Percentiles rank a stretch among this genome's conserved stretches.
These are phyloP conservation scores for Solanum rostratum DNA, from an alignment of 257 asterid species.

Conservation along the genomic window DNA sequence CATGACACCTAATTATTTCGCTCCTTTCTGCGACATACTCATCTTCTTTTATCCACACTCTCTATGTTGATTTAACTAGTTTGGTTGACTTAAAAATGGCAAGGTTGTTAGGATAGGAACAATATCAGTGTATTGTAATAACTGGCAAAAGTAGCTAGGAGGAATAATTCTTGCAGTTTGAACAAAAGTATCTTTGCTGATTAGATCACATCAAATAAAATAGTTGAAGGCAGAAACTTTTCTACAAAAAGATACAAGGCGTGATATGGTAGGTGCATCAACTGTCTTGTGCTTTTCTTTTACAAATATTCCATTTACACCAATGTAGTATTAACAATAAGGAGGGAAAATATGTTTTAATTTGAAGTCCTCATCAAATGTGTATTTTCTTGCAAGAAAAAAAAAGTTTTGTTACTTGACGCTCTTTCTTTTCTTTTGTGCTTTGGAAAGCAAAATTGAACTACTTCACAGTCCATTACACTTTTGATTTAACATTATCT, in stretches of 20 bases:
- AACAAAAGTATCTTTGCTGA: background rate
- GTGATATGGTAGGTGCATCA: background rate
- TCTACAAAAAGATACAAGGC: background rate
- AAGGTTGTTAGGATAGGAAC: background rate
- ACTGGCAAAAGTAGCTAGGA: background rate
- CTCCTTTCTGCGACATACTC: too few species aligned
- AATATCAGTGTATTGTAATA: background rate
- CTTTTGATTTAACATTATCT: background rate
- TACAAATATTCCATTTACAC: background rate
- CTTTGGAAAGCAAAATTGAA: background rate
- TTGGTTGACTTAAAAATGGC: background rate
- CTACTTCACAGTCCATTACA: background rate
- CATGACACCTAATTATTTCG: too few species aligned
- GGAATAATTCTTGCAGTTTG: background rate
- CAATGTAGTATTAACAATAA: background rate
- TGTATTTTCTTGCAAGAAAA: background rate
- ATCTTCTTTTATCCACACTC: background rate
- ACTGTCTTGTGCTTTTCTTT: background rate
- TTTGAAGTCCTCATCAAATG: background rate
- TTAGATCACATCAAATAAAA: background rate
- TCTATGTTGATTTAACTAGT: background rate
- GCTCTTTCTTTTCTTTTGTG: background rate
- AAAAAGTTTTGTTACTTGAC: background rate
- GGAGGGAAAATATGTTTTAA: background rate
- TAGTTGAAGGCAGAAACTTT: background rate